Evolutionary conservation across 257 asterid genomes (phyloP).

Genomic region (Nemophila menziesii): DNA sequence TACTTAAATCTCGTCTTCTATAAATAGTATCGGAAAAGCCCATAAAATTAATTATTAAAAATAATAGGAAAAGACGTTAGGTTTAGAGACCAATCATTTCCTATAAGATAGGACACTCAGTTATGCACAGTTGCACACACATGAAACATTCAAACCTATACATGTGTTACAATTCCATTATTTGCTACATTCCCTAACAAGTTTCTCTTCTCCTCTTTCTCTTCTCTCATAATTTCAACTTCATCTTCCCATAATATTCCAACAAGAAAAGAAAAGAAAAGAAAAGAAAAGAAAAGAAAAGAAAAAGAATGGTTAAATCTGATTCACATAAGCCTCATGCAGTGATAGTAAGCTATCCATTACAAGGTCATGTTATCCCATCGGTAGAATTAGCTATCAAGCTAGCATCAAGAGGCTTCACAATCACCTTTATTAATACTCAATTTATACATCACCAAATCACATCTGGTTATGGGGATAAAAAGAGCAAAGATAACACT

Average conservation of each 20-base stretch:
- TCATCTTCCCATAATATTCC: neutral
- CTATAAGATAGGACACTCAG: neutral
- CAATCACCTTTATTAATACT: conserved; percentile 38
- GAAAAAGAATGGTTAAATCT: conserved; percentile 14
- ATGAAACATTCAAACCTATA: neutral
- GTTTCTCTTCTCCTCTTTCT: neutral
- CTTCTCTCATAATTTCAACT: neutral
- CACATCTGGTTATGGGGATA: conserved; percentile 8
- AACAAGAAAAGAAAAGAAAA: neutral
- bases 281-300: neutral
- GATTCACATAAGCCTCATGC: conserved; percentile 28
- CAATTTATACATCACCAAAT: conserved; percentile 26
- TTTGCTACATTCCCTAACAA: neutral
- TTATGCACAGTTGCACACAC: neutral
- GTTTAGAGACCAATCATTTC: neutral
- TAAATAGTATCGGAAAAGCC: no score
- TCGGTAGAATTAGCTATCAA: conserved; percentile 33
- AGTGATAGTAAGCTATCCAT: conserved; percentile 33
- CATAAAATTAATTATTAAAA: no score
- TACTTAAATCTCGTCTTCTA: no score
- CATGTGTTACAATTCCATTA: neutral
- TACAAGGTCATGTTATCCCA: conserved; percentile 43
- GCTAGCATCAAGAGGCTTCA: conserved; percentile 37
- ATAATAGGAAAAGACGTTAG: neutral
- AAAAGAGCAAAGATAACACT: neutral